phyloP scores from a whole-genome alignment of 345 rosid species.

The Theobroma cacao region DNA sequence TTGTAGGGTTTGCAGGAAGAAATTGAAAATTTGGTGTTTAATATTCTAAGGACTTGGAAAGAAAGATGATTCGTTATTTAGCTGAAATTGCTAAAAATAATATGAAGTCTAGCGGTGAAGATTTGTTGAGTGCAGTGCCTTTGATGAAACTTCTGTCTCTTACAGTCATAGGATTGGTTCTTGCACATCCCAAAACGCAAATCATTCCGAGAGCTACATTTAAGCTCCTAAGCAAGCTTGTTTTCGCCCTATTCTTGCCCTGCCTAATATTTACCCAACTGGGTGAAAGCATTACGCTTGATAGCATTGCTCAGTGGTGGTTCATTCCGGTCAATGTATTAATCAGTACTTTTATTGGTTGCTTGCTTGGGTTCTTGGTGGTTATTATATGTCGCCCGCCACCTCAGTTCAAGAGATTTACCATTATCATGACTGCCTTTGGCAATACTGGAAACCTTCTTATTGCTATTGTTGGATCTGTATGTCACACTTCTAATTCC shows the following conservation, averaged over 20 bases:
- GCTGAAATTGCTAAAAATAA: constrained; percentile 12
- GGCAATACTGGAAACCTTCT: constrained; percentile 90
- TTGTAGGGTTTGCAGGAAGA: constrained; percentile 18
- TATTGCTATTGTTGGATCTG: constrained; percentile 78
- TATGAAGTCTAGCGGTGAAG: constrained; percentile 33
- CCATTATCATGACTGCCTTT: constrained; percentile 85
- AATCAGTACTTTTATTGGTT: constrained; percentile 60
- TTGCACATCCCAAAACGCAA: constrained; percentile 66
- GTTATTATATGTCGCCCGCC: constrained; percentile 80
- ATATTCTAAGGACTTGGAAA: neutral
- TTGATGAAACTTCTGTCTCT: constrained; percentile 75
- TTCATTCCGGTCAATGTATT: constrained; percentile 88
- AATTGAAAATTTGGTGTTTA: neutral
- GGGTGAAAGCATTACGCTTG: constrained; percentile 68
- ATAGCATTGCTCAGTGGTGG: constrained; percentile 70
- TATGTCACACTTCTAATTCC: constrained; percentile 60
- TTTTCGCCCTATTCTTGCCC: constrained; percentile 85
- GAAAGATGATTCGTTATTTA: constrained; percentile 26
- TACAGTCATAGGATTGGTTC: constrained; percentile 69
- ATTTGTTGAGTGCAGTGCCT: constrained; percentile 60
- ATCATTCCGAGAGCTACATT: constrained; percentile 73
- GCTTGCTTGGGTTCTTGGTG: constrained; percentile 65
- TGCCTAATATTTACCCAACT: constrained; percentile 88
- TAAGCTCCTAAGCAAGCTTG: constrained; percentile 85
- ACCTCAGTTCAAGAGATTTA: constrained; percentile 70